These are phyloP conservation scores for Catharanthus roseus DNA, from an alignment of 257 asterid genomes.

Conservation along the genomic window DNA sequence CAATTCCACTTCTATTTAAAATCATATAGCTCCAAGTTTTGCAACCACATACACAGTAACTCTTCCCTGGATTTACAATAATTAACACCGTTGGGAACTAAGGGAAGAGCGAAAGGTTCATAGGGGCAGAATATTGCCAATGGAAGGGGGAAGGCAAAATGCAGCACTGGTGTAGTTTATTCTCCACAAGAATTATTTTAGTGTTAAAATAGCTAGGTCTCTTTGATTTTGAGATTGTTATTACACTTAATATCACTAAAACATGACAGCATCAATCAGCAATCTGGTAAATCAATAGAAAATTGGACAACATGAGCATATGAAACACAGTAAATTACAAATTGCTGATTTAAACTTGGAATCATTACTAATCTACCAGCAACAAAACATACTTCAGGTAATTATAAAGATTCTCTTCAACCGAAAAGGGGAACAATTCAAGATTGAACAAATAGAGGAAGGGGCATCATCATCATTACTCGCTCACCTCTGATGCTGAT, in stretches of 20 bases:
- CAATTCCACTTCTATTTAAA: not conserved
- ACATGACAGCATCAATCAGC: not conserved
- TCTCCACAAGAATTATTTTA: no score
- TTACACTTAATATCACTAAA: not conserved
- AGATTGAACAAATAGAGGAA: not conserved
- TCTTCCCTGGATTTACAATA: no score
- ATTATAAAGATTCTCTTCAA: no score
- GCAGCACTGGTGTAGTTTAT: no score
- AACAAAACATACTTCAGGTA: not conserved
- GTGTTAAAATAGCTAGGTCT: no score
- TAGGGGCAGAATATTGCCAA: no score
- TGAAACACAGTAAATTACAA: not conserved
- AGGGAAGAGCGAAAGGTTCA: not conserved
- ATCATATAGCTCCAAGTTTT: not conserved
- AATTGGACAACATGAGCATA: not conserved
- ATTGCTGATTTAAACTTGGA: not conserved
- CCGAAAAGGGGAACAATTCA: not conserved
- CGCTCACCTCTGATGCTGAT: conserved; percentile 56
- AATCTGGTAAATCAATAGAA: not conserved
- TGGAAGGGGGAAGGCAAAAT: not conserved
- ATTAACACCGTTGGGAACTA: not conserved
- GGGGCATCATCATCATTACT: not conserved
- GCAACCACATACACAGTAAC: not conserved
- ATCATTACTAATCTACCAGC: not conserved
- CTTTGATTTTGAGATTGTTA: not conserved